Base-by-base conservation (phyloP, 163 green algal genomes). In the Scenedesmus sp. region DNA sequence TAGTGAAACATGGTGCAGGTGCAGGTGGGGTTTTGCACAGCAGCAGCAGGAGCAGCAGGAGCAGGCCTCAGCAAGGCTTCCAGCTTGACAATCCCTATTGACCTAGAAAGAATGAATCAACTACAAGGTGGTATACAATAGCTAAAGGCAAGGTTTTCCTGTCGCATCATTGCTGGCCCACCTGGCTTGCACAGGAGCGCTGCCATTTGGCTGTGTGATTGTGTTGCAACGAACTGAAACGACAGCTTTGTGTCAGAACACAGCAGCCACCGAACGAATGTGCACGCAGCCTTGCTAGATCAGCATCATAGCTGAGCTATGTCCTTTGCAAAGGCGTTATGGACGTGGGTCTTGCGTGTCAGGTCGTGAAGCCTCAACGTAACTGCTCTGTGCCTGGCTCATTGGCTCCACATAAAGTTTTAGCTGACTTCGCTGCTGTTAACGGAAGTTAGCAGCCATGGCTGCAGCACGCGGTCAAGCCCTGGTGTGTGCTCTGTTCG, bases 261-360 rank as follows among this genome's bases (percentile, higher is more conserved):
- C 6, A 40, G 3, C 12, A 37, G 30, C 6, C 30, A 76, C 1
- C 22, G 33, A 72, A 33, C 65, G 2, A n/a, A n/a, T n/a, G 6
- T 22, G 65, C 30, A 6, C 2, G 9, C 0, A 18, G 65, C 0
- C 30, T 40, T 76, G 65, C 65, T 37, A 37, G 65, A 76, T 76
- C 65, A 76, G 30, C 30, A n/a, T n/a, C n/a, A n/a, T n/a, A n/a
- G n/a, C n/a, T n/a, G n/a, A n/a, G n/a, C n/a, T n/a, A n/a, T n/a
- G n/a, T n/a, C 30, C 30, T 37, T 76, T 76, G 65, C 78, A 56
- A 56, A 84, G 43, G 43, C 43, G 78, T 84, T 84, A 49, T 84
- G 78, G 78, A 56, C 78, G 9, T 84, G 33, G n/a, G 78, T 2
- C 42, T 56, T 84, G 42, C 78, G 78, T 49, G 40, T 84, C 42